Base-by-base conservation (phyloP, 202 grass and related monocot species). In the Zoysia matrella region DNA sequence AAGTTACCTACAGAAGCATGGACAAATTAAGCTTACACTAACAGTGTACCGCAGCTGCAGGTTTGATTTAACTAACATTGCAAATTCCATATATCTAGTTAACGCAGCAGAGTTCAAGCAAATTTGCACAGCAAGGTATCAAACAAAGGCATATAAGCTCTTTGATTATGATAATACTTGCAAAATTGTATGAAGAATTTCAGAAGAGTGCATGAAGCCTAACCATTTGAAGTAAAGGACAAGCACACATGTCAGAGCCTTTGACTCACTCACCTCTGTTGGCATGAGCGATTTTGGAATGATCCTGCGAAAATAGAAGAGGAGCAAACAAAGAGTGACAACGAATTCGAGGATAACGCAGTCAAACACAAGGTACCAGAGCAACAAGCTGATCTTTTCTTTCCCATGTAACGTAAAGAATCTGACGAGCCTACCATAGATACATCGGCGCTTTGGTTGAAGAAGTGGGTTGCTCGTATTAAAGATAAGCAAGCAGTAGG, bases 221-320 rank as follows among this genome's bases (percentile, higher is more conserved):
- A 52, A 76, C 8, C 36, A 74, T 3, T 14, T 12, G 15, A 77
- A 70, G 11, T 52, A 22, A 5, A 47, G 4, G 41, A 0, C 58
- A 72, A 60, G 60, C 39, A 70, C 63, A 11, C 12, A 61, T 43
- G 36, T 62, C 66, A 8, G 60, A 85, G 78, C 72, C 64, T 64
- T 67, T 69, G 75, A 91, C 92, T 93, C 72, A 99, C 96, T 93
- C 75, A 99, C 96, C 93, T 99, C 96, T 81, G 83, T 90, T 67
- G 89, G 93, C 93, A 30, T 30, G 22, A 30, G 22, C 22, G 22
- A 30, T 30, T 30, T 30, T 30, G 22, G 22, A 30, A 30, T 30
- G 22, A 30, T 30, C 22, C 22, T 30, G 22, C 22, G 22, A 30
- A 30, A 30, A 30, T 30, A 30, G 44, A 52, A n/a, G 47, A 76